Percentiles rank a stretch among this genome's conserved stretches.
phyloP scores from a whole-genome alignment of 768 basidiomycete genomes.

The Macrocybe gigantea region DNA sequence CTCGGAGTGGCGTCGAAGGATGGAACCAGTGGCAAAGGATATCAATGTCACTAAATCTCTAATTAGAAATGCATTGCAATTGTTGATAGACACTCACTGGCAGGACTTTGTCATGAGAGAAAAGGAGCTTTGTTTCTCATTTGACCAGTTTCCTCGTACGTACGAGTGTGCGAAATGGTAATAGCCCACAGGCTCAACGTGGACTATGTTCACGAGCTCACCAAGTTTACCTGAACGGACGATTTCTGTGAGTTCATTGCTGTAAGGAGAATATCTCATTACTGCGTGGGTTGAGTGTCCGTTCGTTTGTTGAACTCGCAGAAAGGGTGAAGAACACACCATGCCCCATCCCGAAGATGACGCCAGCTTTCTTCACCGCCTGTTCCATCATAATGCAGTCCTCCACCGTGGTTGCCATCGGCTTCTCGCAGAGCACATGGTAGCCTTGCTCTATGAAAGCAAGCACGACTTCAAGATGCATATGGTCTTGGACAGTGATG shows the following conservation, averaged over 20 bases:
- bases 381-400: conserved; percentile 75
- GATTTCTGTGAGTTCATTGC: conserved; percentile 58
- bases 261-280: conserved; percentile 84
- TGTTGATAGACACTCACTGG: conserved; percentile 49
- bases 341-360: conserved; percentile 85
- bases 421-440: conserved; percentile 89
- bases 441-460: conserved; percentile 81
- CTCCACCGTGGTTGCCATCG: conserved; percentile 72
- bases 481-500: conserved; percentile 73
- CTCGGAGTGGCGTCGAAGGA: conserved; percentile 55
- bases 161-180: conserved; percentile 89
- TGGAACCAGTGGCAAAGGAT: conserved; percentile 74
- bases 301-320: not conserved
- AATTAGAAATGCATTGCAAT: conserved; percentile 2
- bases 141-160: conserved; percentile 78
- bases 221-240: conserved; percentile 70
- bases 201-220: conserved; percentile 75
- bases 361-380: conserved; percentile 60
- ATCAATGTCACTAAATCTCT: conserved; percentile 67
- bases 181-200: conserved; percentile 82
- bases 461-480: conserved; percentile 69
- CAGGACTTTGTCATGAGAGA: conserved; percentile 87
- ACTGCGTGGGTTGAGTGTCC: conserved; percentile 36
- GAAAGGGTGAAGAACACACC: conserved; percentile 37
- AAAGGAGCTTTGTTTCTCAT: conserved; percentile 66